Evolutionary conservation across 73 alveolate species (phyloP).

Genomic region (Paramecium pentaurelia): DNA sequence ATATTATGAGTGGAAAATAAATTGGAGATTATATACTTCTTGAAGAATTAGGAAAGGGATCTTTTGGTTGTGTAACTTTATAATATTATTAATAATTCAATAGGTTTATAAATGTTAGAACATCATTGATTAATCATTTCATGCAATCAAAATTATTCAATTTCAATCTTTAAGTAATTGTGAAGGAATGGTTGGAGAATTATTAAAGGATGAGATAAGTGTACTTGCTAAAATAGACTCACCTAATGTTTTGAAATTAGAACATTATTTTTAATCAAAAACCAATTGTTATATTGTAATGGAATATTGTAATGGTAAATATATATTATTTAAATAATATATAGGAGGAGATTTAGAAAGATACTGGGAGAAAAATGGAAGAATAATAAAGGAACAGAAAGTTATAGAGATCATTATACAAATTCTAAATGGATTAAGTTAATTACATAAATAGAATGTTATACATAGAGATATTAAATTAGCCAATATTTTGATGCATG

Average conservation of each 20-base stretch:
- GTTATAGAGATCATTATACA: background rate
- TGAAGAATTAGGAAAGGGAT: background rate
- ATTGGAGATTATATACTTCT: background rate
- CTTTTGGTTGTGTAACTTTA: background rate
- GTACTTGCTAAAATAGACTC: background rate
- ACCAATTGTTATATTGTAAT: background rate
- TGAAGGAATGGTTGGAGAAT: background rate
- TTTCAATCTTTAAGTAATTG: background rate
- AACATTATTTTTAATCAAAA: background rate
- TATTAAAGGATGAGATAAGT: background rate
- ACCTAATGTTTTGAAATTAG: background rate
- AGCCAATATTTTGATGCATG: slow-evolving; percentile 13
- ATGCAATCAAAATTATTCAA: background rate
- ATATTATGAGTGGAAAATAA: background rate
- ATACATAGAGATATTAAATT: slow-evolving; percentile 33
- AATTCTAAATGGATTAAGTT: slow-evolving; percentile 10
- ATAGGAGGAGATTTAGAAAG: background rate
- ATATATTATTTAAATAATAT: background rate
- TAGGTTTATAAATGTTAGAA: background rate
- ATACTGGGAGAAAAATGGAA: background rate
- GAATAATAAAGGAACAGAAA: background rate
- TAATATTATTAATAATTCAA: background rate
- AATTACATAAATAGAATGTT: background rate
- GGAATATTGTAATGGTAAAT: slow-evolving; percentile 29
- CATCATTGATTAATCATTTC: background rate